Evolutionary conservation across 208 protist genomes (phyloP).

Genomic region (Acanthamoeba polyphaga): DNA sequence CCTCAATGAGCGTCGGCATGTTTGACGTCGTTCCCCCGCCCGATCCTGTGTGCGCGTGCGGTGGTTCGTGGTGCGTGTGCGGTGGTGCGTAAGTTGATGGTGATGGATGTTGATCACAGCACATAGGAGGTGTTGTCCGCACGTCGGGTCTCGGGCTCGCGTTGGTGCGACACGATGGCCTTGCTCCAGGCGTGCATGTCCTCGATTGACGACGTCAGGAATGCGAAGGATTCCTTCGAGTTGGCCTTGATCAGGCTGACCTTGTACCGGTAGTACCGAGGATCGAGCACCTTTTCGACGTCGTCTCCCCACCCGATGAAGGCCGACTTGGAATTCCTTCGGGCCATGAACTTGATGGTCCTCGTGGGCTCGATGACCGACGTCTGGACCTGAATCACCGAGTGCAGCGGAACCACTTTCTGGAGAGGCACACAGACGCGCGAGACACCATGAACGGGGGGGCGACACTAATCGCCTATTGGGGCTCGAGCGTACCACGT

Average conservation of each 20-base stretch:
- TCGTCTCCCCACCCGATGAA: slow-evolving; percentile 33
- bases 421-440: background rate
- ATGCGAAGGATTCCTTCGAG: slow-evolving; percentile 46
- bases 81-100: background rate
- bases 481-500: background rate
- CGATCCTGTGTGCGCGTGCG: background rate
- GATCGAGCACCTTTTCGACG: slow-evolving; percentile 53
- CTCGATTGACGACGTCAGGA: background rate
- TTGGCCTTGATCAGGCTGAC: slow-evolving; percentile 57
- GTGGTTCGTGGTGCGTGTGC: too few species aligned
- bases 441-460: background rate
- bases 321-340: slow-evolving; percentile 22
- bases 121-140: too few species aligned
- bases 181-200: slow-evolving; percentile 38
- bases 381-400: slow-evolving; percentile 56
- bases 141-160: slow-evolving; percentile 12
- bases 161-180: slow-evolving; percentile 37
- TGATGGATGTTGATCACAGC: too few species aligned
- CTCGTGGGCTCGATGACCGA: slow-evolving; percentile 9
- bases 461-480: too few species aligned
- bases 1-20: background rate
- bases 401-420: slow-evolving; percentile 64
- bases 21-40: background rate
- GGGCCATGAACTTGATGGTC: slow-evolving; percentile 27
- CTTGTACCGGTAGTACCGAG: slow-evolving; percentile 49